Percentiles rank a stretch among this genome's conserved stretches.
These are phyloP conservation scores for Mycosphaerella arachidis DNA, from an alignment of 2,329 filamentous ascomycete species.

Conservation along the genomic window DNA sequence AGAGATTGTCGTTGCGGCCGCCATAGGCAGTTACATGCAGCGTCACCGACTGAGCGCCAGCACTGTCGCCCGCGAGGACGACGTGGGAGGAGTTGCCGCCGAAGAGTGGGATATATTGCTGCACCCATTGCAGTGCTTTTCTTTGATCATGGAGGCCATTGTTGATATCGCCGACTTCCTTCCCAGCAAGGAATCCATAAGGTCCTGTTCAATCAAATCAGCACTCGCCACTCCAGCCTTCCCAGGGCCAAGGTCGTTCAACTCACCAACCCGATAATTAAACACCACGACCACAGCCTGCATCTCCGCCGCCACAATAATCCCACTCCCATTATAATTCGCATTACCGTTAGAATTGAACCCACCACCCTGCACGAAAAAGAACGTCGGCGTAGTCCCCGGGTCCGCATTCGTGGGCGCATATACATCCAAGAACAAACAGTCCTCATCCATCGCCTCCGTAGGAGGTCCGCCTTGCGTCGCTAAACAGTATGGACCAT, in stretches of 20 bases:
- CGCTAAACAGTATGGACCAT: slow-evolving; percentile 36
- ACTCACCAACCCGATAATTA: slow-evolving; percentile 65
- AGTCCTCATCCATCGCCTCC: slow-evolving; percentile 56
- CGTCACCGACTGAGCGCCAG: slow-evolving; percentile 62
- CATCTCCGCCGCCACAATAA: slow-evolving; percentile 56
- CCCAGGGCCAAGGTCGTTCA: background rate
- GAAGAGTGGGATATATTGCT: slow-evolving; percentile 61
- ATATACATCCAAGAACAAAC: slow-evolving; percentile 63
- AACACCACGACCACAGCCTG: slow-evolving; percentile 66
- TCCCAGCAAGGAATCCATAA: slow-evolving; percentile 65
- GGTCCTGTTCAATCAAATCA: slow-evolving; percentile 39
- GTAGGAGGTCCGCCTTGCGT: slow-evolving; percentile 21
- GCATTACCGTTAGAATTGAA: slow-evolving; percentile 45
- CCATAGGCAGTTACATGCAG: slow-evolving; percentile 57
- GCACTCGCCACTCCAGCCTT: background rate
- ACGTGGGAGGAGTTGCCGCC: slow-evolving; percentile 66
- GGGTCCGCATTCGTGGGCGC: slow-evolving; percentile 52
- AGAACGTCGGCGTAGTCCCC: slow-evolving; percentile 58
- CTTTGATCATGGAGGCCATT: slow-evolving; percentile 67
- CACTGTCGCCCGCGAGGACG: slow-evolving; percentile 63
- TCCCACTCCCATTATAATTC: slow-evolving; percentile 56
- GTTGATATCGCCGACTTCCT: slow-evolving; percentile 59
- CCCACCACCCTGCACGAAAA: slow-evolving; percentile 52
- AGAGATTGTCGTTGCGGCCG: slow-evolving; percentile 46
- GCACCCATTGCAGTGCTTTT: slow-evolving; percentile 65